Evolutionary conservation across 192 early-diverging fungal genomes (phyloP), one percentile per base, ranked within the genome.

Genomic region (Gonapodya sp.): DNA sequence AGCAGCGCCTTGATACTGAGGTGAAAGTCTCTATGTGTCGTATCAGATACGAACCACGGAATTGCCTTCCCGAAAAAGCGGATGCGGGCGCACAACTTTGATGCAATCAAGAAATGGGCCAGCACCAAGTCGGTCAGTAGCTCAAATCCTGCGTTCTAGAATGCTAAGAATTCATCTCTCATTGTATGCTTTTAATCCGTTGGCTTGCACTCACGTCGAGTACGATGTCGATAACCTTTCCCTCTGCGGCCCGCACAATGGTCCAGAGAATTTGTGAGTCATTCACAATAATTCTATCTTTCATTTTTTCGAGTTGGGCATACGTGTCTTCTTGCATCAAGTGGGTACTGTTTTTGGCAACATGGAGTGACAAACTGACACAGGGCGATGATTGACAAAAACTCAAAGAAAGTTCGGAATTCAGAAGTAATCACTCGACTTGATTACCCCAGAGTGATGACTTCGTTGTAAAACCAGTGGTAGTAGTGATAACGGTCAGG

Each of bases 31-130:
- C 82, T 80, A 0, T 87, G 87, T 34, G 94, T 94, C n/a, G 94
- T 94, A 82, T 99, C 97, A 0, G 94, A 95, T 33, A 99, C 97
- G 81, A 96, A 99, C 97, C 97, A 99, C 32, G 96, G 96, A 78
- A 95, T 91, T 18, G 86, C 83, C 83, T 99, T 99, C 79, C 89
- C 86, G 82, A 98, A 94, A 83, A 98, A 95, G 31, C 93, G 88
- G 18, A 98, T 84, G 34, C 87, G 83, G 1, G 80, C 82, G 0
- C 94, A 95, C 34, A 89, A 85, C 18, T 91, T 89, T 0, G 90
- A 84, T 31, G 89, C 87, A 36, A 95, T 85, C 34, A 98, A 88
- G 86, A 90, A 95, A 79, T 97, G 92, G 16, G 95, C 95, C 80
- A 98, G 88, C 2, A 94, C 85, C 73, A 98, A 85, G 82, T 98